These are phyloP conservation scores for Tulasnella calospora DNA, from an alignment of 768 basidiomycete species.

Conservation along the genomic window DNA sequence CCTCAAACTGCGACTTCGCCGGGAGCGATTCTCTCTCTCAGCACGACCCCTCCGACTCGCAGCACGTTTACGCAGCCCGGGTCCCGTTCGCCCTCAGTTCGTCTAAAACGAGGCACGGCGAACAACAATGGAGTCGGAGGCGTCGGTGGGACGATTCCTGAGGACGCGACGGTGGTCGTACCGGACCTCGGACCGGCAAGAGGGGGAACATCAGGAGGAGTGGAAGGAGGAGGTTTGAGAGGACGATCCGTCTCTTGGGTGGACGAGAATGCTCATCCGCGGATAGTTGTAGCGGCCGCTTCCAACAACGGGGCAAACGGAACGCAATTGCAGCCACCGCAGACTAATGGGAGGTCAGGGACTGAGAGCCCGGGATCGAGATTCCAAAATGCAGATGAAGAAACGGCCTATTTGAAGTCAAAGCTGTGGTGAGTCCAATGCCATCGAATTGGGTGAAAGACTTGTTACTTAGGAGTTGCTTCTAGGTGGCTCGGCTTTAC, in stretches of 20 bases:
- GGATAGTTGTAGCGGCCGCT: neutral
- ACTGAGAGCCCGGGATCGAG: neutral
- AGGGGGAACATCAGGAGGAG: neutral
- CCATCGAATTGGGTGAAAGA: neutral
- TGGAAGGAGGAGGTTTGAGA: no score
- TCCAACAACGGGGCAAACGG: neutral
- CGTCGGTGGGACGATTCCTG: neutral
- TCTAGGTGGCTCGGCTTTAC: constrained; percentile 83
- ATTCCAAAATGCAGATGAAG: constrained; percentile 37
- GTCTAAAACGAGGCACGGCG: neutral
- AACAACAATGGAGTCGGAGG: neutral
- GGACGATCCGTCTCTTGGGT: neutral
- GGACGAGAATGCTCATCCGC: constrained; percentile 28
- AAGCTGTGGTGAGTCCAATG: constrained; percentile 62
- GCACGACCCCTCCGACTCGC: constrained; percentile 7
- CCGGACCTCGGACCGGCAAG: neutral
- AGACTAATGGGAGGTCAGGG: neutral
- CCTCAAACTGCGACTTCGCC: neutral
- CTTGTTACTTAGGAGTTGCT: constrained; percentile 1
- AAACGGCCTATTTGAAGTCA: constrained; percentile 74
- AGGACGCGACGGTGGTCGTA: neutral
- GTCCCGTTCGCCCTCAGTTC: neutral
- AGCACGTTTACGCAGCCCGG: neutral
- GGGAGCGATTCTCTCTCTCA: neutral
- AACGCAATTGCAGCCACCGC: neutral